Base-by-base conservation (phyloP, 1,139 yeast species). In the Pichia sp. region DNA sequence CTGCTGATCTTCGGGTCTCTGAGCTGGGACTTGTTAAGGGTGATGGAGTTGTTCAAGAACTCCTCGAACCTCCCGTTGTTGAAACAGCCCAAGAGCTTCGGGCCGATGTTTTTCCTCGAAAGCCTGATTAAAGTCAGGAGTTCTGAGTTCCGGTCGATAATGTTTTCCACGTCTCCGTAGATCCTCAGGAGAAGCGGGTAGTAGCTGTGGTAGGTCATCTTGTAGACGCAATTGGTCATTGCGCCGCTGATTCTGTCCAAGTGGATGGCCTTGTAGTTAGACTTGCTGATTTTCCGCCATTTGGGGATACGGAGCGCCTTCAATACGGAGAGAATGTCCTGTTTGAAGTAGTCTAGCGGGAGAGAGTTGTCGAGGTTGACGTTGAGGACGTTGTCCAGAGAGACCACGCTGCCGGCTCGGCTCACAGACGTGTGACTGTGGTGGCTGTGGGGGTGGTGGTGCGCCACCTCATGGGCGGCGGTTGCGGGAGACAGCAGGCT, bases 61-160 rank as follows among this genome's bases (percentile, higher is more conserved):
- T 90, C 96, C 70, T 93, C 99, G 64, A 93, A 84, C 59, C 99
- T 76, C 47, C 98, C 99, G 68, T 93, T 93, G 45, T 82, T 74
- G 67, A 93, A 93, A 46, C 93, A 89, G 1, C 99, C 99, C 64
- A 89, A 76, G 54, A 93, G 72, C 59, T 85, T 80, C 1, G 99
- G 97, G 0, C 99, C 99, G 61, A 93, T 93, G 57, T 83, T 81
- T 62, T 85, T 84, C 51, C 77, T 75, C 1, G 95, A 85, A 56
- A 93, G 77, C 65, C 95, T 82, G 34, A 84, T 81, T 56, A 93
- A 75, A 1, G 87, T 81, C 51, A 79, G 78, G 61, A 93, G 77
- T 70, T 93, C 99, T 59, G 78, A 76, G 32, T 87, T 87, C 63
- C 99, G 76, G 70, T 95, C 97, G 61, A 93, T 90, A 57, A 93